Base-by-base conservation (phyloP, 129 eudicot genomes). In the Oenanthe sinensis region DNA sequence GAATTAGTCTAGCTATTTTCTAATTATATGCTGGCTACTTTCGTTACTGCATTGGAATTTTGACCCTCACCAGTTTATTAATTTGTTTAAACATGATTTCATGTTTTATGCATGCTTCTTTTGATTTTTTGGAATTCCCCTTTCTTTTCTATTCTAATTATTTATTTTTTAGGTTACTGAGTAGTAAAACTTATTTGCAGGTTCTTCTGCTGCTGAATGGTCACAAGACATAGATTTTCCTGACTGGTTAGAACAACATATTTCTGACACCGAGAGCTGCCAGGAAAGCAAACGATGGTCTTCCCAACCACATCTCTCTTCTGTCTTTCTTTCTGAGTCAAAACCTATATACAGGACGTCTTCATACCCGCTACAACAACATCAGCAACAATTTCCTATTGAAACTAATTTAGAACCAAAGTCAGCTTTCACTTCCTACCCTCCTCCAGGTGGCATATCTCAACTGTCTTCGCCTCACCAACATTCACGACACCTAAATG, bases 161-260 rank as follows among this genome's bases (percentile, higher is more conserved):
- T 43, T 72, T 4, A 20, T 20, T 43, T 42, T 72, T n/a, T n/a
- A 14, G 55, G 8, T 74, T 26, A 74, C 54, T 74, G 55, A 74
- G 77, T 74, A 74, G 40, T 30, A 54, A 11, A 52, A 22, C 24
- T 24, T 79, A 19, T 77, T 33, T 69, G 74, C 91, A 92, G 99
- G 99, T 92, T 95, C 97, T 82, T 85, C 97, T 75, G 97, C 92
- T 20, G 87, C 99, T 71, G 99, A 93, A 76, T 89, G 98, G 97
- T 83, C 91, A 69, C 87, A 85, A 69, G 98, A 91, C 67, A 72
- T 82, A 77, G 97, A 92, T 70, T 81, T 83, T 76, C 89, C 96
- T 8, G 96, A 90, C 73, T 95, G 96, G 97, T 74, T 83, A 71
- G 97, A 92, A 40, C 96, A 87, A 75, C 88, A 85, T 74, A 84